Evolutionary conservation across 2,329 filamentous ascomycete species (phyloP).

Genomic region (Pestalotiopsis sp.): DNA sequence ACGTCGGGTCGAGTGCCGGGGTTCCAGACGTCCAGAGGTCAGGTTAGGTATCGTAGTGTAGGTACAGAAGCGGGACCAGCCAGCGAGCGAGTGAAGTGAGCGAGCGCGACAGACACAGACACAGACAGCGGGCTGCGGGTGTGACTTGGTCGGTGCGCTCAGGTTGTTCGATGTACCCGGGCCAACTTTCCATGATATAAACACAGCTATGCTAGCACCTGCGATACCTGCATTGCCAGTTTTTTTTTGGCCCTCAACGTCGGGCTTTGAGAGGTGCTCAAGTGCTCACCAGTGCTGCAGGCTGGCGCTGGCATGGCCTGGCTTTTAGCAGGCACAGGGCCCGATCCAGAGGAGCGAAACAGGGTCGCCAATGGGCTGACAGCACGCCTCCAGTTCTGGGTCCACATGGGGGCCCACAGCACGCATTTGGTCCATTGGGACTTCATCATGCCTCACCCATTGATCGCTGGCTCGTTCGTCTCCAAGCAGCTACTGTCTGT

Average conservation of each 20-base stretch:
- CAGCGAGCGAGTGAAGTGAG: slow-evolving; percentile 2
- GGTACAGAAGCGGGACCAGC: not conserved
- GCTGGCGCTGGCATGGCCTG: not conserved
- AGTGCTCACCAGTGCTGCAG: not conserved
- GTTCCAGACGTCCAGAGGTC: not conserved
- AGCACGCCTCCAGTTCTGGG: not conserved
- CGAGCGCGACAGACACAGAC: not conserved
- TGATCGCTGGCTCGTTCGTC: not conserved
- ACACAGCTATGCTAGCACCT: no score
- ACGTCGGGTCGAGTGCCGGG: slow-evolving; percentile 1
- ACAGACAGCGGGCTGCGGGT: not conserved
- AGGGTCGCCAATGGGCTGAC: not conserved
- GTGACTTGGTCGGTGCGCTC: not conserved
- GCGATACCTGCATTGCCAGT: not conserved
- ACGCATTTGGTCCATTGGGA: not conserved
- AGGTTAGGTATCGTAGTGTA: not conserved
- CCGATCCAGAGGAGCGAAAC: not conserved
- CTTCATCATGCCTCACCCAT: not conserved
- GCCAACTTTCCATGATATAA: no score
- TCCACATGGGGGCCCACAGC: not conserved
- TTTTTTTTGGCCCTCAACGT: not conserved
- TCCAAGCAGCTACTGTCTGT: not conserved
- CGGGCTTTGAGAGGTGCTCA: not conserved
- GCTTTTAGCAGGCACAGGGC: not conserved
- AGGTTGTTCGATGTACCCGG: not conserved